phyloP scores from a whole-genome alignment of 495 filamentous ascomycete species.

The Podospora didyma region DNA sequence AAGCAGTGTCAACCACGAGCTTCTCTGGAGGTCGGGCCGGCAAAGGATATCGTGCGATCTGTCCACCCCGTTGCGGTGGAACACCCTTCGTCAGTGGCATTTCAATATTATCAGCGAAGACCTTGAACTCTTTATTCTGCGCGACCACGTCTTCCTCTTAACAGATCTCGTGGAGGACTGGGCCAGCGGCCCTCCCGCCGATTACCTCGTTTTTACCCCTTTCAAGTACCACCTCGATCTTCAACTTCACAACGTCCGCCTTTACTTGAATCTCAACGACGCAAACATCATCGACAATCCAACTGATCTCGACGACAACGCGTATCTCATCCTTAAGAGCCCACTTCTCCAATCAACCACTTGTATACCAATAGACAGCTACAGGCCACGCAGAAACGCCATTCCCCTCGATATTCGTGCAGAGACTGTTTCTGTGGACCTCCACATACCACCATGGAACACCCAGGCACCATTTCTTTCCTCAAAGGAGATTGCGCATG shows the following conservation, averaged over 20 bases:
- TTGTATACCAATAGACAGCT: slow-evolving; percentile 72
- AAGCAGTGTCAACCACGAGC: slow-evolving; percentile 86
- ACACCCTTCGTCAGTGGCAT: slow-evolving; percentile 74
- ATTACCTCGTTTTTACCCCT: slow-evolving; percentile 85
- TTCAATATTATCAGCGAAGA: slow-evolving; percentile 70
- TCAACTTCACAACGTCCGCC: slow-evolving; percentile 61
- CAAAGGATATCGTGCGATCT: slow-evolving; percentile 78
- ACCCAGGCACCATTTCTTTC: slow-evolving; percentile 77
- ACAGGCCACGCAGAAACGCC: slow-evolving; percentile 67
- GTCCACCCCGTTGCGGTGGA: slow-evolving; percentile 84
- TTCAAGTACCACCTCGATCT: slow-evolving; percentile 80
- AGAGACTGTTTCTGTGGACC: slow-evolving; percentile 59
- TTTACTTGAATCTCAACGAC: slow-evolving; percentile 95
- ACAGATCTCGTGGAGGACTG: slow-evolving; percentile 91
- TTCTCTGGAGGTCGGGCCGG: slow-evolving; percentile 78
- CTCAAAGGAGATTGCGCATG: slow-evolving; percentile 64
- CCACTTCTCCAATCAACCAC: slow-evolving; percentile 58
- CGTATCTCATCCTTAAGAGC: slow-evolving; percentile 75
- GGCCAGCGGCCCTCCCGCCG: slow-evolving; percentile 74
- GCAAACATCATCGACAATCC: slow-evolving; percentile 95
- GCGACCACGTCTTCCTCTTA: slow-evolving; percentile 90
- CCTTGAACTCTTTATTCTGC: slow-evolving; percentile 78
- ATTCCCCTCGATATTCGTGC: slow-evolving; percentile 72
- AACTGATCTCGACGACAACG: slow-evolving; percentile 83
- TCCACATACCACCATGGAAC: slow-evolving; percentile 79